Percentiles rank a stretch among this genome's conserved stretches.
Conservation (phyloP, 495 filamentous ascomycete genomes). For the Aspergillus cristatus region DNA sequence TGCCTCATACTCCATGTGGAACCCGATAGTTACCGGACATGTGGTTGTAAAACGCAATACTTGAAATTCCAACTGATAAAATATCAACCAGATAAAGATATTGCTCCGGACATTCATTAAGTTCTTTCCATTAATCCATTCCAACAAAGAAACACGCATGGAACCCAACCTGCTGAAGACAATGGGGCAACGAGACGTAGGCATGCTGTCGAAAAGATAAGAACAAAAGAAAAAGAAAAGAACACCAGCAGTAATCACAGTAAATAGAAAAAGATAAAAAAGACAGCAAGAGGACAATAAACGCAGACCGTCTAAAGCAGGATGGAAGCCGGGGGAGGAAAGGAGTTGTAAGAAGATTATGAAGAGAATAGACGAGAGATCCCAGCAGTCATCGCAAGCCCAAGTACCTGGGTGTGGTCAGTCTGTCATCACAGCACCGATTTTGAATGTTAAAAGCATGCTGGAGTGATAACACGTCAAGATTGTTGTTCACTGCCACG, state of each 20-base stretch:
- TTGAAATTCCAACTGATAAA: background rate
- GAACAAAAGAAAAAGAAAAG: slow-evolving; percentile 12
- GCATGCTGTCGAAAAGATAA: slow-evolving; percentile 14
- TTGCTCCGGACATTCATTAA: slow-evolving; percentile 11
- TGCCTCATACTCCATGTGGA: too few relatives aligned
- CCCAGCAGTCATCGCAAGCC: slow-evolving; percentile 15
- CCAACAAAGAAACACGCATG: slow-evolving; percentile 22
- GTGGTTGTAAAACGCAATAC: too few relatives aligned
- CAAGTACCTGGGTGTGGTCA: slow-evolving; percentile 1
- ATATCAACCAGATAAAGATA: slow-evolving; percentile 5
- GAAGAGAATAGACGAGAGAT: slow-evolving; percentile 11
- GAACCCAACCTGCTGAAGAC: slow-evolving; percentile 35
- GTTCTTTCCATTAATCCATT: slow-evolving; percentile 36
- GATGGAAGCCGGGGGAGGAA: slow-evolving; percentile 7
- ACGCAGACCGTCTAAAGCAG: slow-evolving; percentile 34
- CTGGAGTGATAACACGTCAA: slow-evolving; percentile 11
- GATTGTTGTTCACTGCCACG: too few relatives aligned
- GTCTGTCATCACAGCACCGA: too few relatives aligned
- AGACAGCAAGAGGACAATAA: slow-evolving; percentile 18
- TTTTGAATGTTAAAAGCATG: too few relatives aligned
- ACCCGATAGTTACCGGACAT: too few relatives aligned
- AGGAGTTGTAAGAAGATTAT: too few relatives aligned
- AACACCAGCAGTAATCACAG: slow-evolving; percentile 21
- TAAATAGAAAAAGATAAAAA: slow-evolving; percentile 13
- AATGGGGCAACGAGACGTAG: slow-evolving; percentile 20